Evolutionary conservation across 2,329 filamentous ascomycete genomes (phyloP).

Genomic region (Xylariaceae sp.): DNA sequence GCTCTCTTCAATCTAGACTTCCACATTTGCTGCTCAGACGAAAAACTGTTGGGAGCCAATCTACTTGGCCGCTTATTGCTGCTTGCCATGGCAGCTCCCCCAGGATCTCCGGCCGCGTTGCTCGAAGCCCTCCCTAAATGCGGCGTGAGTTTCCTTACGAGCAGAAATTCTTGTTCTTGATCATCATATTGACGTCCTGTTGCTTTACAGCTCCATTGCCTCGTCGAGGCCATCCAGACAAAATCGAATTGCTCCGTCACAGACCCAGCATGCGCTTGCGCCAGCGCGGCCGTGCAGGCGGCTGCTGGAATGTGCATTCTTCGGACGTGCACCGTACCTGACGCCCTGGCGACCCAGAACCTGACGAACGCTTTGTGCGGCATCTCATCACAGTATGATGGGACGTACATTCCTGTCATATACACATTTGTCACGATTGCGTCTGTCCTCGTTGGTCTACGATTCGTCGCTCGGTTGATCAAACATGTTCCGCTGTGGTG

Average conservation of each 20-base stretch:
- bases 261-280: slow-evolving; percentile 10
- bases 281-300: slow-evolving; percentile 3
- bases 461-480: slow-evolving; percentile 10
- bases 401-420: background rate
- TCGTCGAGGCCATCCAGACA: slow-evolving; percentile 9
- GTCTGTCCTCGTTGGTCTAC: slow-evolving; percentile 1
- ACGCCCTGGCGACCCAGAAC: slow-evolving; percentile 10
- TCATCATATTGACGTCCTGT: background rate
- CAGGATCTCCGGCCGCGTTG: slow-evolving; percentile 6
- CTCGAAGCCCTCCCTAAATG: slow-evolving; percentile 4
- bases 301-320: slow-evolving; percentile 4
- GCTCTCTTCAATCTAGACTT: background rate
- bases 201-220: slow-evolving; percentile 1
- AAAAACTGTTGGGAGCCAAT: background rate
- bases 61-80: background rate
- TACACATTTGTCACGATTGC: slow-evolving; percentile 5
- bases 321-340: slow-evolving; percentile 5
- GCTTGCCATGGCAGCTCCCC: background rate
- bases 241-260: slow-evolving; percentile 7
- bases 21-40: background rate
- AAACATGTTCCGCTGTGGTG: slow-evolving; percentile 7
- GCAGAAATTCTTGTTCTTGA: background rate
- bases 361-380: slow-evolving; percentile 11
- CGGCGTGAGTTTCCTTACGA: slow-evolving; percentile 2
- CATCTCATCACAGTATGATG: background rate